Conservation (phyloP, 257 asterid species). For the Ligustrum vulgare region DNA sequence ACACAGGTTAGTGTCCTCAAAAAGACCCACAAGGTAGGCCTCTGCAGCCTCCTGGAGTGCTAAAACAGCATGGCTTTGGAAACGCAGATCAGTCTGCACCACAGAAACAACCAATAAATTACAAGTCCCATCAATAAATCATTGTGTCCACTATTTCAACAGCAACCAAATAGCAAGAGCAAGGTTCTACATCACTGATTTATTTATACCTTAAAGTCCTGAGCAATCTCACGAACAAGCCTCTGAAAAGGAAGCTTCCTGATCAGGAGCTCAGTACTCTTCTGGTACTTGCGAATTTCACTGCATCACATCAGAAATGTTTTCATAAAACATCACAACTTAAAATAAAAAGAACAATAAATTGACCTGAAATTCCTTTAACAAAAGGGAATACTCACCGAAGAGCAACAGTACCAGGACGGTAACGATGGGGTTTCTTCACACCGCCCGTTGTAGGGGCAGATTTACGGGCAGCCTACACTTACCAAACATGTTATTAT, state of each 20-base stretch:
- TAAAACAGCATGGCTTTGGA: slow-evolving; percentile 63
- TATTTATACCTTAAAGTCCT: slow-evolving; percentile 50
- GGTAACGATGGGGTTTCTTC: slow-evolving; percentile 62
- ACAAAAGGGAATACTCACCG: slow-evolving; percentile 33
- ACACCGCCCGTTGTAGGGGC: slow-evolving; percentile 69
- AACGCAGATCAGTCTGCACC: slow-evolving; percentile 59
- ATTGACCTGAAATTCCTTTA: background rate
- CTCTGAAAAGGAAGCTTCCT: slow-evolving; percentile 67
- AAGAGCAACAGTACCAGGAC: slow-evolving; percentile 67
- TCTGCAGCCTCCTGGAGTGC: slow-evolving; percentile 69
- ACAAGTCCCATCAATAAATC: background rate
- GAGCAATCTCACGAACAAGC: slow-evolving; percentile 69
- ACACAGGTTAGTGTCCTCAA: slow-evolving; percentile 63
- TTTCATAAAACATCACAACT: background rate
- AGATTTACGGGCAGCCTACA: slow-evolving; percentile 62
- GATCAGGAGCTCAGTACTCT: slow-evolving; percentile 63
- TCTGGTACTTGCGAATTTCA: slow-evolving; percentile 58
- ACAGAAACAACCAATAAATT: background rate
- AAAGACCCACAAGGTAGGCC: slow-evolving; percentile 59
- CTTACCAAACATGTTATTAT: background rate
- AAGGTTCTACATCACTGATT: background rate
- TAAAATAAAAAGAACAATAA: background rate
- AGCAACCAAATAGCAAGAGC: background rate
- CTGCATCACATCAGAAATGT: slow-evolving; percentile 18
- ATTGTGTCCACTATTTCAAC: background rate